phyloP scores from a whole-genome alignment of 495 filamentous ascomycete species.

The Annulohypoxylon stygium region DNA sequence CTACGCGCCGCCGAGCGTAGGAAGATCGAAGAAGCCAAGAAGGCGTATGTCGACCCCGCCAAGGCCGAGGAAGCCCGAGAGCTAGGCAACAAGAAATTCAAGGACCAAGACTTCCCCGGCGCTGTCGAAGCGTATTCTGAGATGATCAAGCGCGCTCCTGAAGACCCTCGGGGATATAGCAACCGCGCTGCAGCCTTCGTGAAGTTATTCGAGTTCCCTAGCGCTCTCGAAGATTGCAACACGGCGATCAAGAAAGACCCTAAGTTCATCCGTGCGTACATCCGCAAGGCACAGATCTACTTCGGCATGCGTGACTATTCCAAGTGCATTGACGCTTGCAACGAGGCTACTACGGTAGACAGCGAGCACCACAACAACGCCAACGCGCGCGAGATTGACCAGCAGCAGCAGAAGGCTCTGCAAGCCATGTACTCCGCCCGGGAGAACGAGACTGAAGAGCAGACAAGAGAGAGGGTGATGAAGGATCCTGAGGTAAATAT shows the following conservation, averaged over 20 bases:
- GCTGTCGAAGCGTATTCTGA: slow-evolving; percentile 96
- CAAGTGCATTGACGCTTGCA: slow-evolving; percentile 90
- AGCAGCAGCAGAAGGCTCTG: slow-evolving; percentile 95
- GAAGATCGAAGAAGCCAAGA: slow-evolving; percentile 79
- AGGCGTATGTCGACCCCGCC: slow-evolving; percentile 87
- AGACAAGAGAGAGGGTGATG: slow-evolving; percentile 92
- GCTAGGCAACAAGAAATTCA: slow-evolving; percentile 95
- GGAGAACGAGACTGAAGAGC: slow-evolving; percentile 95
- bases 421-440: slow-evolving; percentile 87
- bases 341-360: slow-evolving; percentile 83
- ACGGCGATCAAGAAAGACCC: slow-evolving; percentile 88
- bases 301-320: slow-evolving; percentile 98
- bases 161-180: slow-evolving; percentile 94
- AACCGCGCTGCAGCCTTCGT: slow-evolving; percentile 97
- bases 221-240: slow-evolving; percentile 93
- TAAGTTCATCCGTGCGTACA: slow-evolving; percentile 94
- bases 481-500: slow-evolving; percentile 88
- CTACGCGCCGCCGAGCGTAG: slow-evolving; percentile 93
- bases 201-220: slow-evolving; percentile 95
- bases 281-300: slow-evolving; percentile 92
- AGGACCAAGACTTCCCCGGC: slow-evolving; percentile 94
- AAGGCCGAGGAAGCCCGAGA: slow-evolving; percentile 97
- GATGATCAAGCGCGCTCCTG: slow-evolving; percentile 95
- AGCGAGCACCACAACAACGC: slow-evolving; percentile 71
- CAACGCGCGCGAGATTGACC: slow-evolving; percentile 89